These are phyloP conservation scores for Colletotrichum navitas DNA, from an alignment of 2,329 filamentous ascomycete genomes.

Conservation along the genomic window DNA sequence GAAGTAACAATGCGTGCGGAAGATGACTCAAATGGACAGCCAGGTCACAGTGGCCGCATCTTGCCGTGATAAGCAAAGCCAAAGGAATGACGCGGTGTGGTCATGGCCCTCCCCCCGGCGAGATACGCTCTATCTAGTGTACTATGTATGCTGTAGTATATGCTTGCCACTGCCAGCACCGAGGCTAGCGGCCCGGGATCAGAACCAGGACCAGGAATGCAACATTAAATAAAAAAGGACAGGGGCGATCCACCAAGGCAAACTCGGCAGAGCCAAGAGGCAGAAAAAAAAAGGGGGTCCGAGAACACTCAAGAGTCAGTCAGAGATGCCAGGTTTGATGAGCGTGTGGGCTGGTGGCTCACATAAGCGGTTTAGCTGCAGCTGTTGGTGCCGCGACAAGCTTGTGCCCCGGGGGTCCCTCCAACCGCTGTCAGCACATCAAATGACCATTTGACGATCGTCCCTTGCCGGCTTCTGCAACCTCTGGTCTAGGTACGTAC, in stretches of 20 bases:
- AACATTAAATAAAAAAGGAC: not conserved
- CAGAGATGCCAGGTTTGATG: conserved; percentile 37
- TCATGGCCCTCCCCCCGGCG: not conserved
- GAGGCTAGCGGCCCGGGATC: not conserved
- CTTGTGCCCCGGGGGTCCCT: conserved; percentile 27
- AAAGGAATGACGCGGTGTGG: conserved; percentile 1
- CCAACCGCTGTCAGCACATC: conserved; percentile 38
- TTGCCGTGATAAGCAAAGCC: conserved; percentile 2
- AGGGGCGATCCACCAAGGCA: not conserved
- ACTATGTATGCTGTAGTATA: too few relatives aligned
- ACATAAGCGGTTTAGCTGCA: conserved; percentile 35
- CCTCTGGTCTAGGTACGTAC: conserved; percentile 17
- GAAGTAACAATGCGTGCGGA: conserved; percentile 1
- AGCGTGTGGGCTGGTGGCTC: conserved; percentile 33
- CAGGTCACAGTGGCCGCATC: conserved; percentile 15
- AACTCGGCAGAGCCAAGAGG: conserved; percentile 8
- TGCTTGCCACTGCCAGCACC: not conserved
- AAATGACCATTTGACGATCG: conserved; percentile 39
- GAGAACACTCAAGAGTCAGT: conserved; percentile 20
- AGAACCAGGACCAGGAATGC: conserved; percentile 7
- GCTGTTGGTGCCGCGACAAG: conserved; percentile 31
- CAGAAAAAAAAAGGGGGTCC: conserved; percentile 13
- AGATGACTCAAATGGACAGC: conserved; percentile 14
- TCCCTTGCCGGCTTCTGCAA: conserved; percentile 36
- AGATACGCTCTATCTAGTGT: not conserved